A percentile compares a stretch with the other conserved stretches of the same genome.
phyloP scores from a whole-genome alignment of 2,329 filamentous ascomycete species.

The Fusarium oxysporum region DNA sequence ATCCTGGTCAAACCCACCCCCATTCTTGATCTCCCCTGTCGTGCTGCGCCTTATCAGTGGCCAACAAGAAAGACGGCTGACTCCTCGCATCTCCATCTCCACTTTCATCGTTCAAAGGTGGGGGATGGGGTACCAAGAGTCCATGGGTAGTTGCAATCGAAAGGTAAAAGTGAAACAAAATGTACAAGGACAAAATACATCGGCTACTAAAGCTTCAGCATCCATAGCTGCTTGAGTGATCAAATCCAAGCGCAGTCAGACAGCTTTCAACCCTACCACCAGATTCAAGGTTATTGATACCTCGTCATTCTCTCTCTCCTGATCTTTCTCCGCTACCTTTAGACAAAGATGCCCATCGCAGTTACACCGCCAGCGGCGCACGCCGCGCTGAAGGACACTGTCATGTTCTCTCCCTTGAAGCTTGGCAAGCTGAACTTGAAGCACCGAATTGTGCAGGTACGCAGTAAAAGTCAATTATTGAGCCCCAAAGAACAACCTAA shows the following conservation, averaged over 20 bases:
- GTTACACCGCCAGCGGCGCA: conserved; percentile 33
- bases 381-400: conserved; percentile 42
- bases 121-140: background rate
- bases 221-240: background rate
- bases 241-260: background rate
- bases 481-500: background rate
- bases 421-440: conserved; percentile 49
- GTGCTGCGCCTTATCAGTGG: background rate
- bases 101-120: background rate
- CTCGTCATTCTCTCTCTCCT: no score
- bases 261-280: background rate
- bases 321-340: background rate
- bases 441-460: conserved; percentile 53
- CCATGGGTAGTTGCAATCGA: background rate
- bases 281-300: background rate
- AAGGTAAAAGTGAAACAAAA: background rate
- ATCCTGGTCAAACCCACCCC: background rate
- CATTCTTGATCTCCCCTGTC: background rate
- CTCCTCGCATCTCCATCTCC: background rate
- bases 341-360: conserved; percentile 41
- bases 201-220: conserved; percentile 13
- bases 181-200: background rate
- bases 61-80: background rate
- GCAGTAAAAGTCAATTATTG: background rate
- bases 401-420: conserved; percentile 51